phyloP scores from a whole-genome alignment of 805 yeast species.

The Danielia reshetovae region DNA sequence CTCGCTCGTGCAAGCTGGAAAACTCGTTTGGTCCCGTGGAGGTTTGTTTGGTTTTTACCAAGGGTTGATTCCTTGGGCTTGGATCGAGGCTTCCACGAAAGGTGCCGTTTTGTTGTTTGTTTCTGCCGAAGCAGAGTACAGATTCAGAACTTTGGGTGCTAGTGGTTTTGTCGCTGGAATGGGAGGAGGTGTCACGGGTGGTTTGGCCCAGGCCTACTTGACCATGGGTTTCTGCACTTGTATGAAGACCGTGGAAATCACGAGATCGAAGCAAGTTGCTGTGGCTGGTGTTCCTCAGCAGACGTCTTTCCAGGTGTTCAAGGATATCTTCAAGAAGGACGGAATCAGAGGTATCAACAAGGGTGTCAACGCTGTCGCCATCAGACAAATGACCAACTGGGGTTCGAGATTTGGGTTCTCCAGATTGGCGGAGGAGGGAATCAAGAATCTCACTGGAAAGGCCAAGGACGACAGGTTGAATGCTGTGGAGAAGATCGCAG shows the following conservation, averaged over 20 bases:
- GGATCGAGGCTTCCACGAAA: slow-evolving; percentile 99
- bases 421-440: slow-evolving; percentile 83
- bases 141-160: slow-evolving; percentile 58
- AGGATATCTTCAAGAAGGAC: slow-evolving; percentile 76
- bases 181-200: slow-evolving; percentile 94
- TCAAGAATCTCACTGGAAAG: slow-evolving; percentile 63
- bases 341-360: slow-evolving; percentile 94
- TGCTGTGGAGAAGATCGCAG: slow-evolving; percentile 76
- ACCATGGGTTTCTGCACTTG: slow-evolving; percentile 99
- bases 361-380: slow-evolving; percentile 99
- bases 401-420: slow-evolving; percentile 95
- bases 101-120: slow-evolving; percentile 95
- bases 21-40: slow-evolving; percentile 87
- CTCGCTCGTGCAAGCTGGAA: slow-evolving; percentile 61
- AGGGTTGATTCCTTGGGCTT: slow-evolving; percentile 98
- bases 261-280: slow-evolving; percentile 71
- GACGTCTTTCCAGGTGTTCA: slow-evolving; percentile 81
- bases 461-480: slow-evolving; percentile 53
- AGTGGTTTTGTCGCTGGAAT: slow-evolving; percentile 78
- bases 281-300: slow-evolving; percentile 62
- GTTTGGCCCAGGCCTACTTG: slow-evolving; percentile 92
- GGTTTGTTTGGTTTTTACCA: slow-evolving; percentile 92
- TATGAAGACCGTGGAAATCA: slow-evolving; percentile 98
- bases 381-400: slow-evolving; percentile 98
- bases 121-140: slow-evolving; percentile 87